Conservation (phyloP, 805 yeast species). For the Kregervanrija pseudodelftensis region DNA sequence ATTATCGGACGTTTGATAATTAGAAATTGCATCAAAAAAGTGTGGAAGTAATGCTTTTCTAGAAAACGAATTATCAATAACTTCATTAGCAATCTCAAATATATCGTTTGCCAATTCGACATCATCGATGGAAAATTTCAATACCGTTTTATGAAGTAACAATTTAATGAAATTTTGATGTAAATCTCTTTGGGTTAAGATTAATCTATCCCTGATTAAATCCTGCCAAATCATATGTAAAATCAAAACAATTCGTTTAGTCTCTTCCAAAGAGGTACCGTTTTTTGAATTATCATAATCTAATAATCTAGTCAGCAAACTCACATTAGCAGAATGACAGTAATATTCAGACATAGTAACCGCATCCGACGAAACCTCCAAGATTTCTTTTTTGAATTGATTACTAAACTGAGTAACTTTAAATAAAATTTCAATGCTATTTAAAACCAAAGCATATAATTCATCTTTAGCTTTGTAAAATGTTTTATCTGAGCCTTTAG, state of each 20-base stretch:
- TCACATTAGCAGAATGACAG: constrained; percentile 14
- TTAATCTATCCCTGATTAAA: constrained; percentile 50
- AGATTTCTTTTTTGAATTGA: constrained; percentile 3
- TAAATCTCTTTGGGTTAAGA: constrained; percentile 55
- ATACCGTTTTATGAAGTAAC: constrained; percentile 34
- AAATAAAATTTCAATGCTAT: constrained; percentile 9
- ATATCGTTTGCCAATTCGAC: constrained; percentile 25
- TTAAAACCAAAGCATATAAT: constrained; percentile 26
- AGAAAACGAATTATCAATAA: constrained; percentile 44
- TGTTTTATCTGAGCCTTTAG: constrained; percentile 19
- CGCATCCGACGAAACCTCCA: constrained; percentile 9
- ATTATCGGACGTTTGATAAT: constrained; percentile 32
- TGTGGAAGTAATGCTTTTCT: constrained; percentile 66
- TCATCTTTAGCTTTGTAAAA: constrained; percentile 40
- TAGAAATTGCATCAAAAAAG: constrained; percentile 39
- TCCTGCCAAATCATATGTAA: constrained; percentile 49
- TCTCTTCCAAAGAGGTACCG: constrained; percentile 11
- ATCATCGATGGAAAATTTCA: constrained; percentile 31
- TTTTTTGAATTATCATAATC: constrained; percentile 4
- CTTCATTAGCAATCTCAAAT: constrained; percentile 32
- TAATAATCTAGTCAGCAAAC: constrained; percentile 7
- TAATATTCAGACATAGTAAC: constrained; percentile 14
- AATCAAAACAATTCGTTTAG: constrained; percentile 23
- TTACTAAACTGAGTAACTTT: constrained; percentile 7
- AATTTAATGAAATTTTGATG: constrained; percentile 53